phyloP scores from a whole-genome alignment of 768 basidiomycete genomes.

The Rhodotorula sphaerocarpa region DNA sequence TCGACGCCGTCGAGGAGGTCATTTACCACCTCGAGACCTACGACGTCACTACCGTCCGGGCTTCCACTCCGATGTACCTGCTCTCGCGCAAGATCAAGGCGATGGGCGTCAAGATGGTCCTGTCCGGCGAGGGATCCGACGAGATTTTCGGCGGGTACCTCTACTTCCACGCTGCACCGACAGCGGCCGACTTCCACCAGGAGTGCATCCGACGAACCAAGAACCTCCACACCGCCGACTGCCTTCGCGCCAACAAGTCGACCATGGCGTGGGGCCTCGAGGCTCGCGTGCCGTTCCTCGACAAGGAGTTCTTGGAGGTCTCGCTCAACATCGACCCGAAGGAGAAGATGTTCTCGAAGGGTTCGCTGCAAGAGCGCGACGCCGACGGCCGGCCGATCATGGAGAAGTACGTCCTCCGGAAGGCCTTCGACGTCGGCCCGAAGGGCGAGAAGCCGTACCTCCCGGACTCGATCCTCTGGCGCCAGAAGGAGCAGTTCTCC shows the following conservation, averaged over 20 bases:
- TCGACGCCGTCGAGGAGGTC: constrained; percentile 94
- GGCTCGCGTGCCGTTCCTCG: constrained; percentile 96
- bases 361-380: constrained; percentile 62
- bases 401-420: constrained; percentile 98
- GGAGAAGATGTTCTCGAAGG: constrained; percentile 82
- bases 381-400: constrained; percentile 79
- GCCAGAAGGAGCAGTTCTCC: constrained; percentile 99
- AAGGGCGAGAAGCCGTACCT: constrained; percentile 80
- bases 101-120: constrained; percentile 99
- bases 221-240: constrained; percentile 94
- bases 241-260: constrained; percentile 98
- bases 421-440: constrained; percentile 82
- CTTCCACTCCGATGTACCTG: constrained; percentile 97
- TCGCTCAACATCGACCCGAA: constrained; percentile 82
- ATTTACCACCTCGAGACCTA: constrained; percentile 98
- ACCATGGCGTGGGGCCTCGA: constrained; percentile 99
- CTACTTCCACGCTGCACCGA: constrained; percentile 98
- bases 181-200: constrained; percentile 78
- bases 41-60: constrained; percentile 96
- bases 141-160: constrained; percentile 97
- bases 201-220: constrained; percentile 91
- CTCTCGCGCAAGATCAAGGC: constrained; percentile 97
- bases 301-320: constrained; percentile 89
- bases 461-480: constrained; percentile 87
- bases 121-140: constrained; percentile 94